Conservation (phyloP, 2,329 filamentous ascomycete species). For the Calonectria montana region DNA sequence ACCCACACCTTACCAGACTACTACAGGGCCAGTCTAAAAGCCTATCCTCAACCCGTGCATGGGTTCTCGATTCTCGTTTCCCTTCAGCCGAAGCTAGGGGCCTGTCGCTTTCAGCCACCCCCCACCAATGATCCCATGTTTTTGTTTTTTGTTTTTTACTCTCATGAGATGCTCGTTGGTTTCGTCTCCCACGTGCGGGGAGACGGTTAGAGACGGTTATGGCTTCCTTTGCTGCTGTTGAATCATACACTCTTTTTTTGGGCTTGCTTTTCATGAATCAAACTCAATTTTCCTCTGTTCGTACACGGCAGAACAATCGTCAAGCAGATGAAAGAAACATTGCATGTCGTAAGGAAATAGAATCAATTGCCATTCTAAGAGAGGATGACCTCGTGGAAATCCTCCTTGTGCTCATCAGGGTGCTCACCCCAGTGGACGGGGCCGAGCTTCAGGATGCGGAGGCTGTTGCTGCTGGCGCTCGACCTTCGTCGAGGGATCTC, state of each 20-base stretch:
- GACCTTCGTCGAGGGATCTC: conserved; percentile 61
- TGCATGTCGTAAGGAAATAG: conserved; percentile 12
- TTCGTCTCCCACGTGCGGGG: not conserved
- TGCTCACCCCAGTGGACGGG: conserved; percentile 74
- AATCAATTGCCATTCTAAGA: conserved; percentile 44
- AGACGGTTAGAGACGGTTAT: not conserved
- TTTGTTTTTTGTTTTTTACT: conserved; percentile 1
- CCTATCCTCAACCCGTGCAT: conserved; percentile 40
- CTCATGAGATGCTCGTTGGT: not conserved
- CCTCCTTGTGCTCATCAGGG: conserved; percentile 65
- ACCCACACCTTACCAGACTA: conserved; percentile 29
- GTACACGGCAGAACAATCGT: conserved; percentile 9
- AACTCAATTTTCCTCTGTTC: conserved; percentile 1
- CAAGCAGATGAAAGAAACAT: conserved; percentile 1
- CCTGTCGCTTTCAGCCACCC: conserved; percentile 17
- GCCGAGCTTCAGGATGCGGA: conserved; percentile 71
- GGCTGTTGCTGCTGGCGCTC: conserved; percentile 51
- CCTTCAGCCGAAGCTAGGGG: conserved; percentile 39
- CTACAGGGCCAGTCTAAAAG: conserved; percentile 42
- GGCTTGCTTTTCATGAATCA: conserved; percentile 5
- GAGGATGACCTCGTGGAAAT: conserved; percentile 63
- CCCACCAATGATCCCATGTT: not conserved
- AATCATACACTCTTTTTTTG: conserved; percentile 7
- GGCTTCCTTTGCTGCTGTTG: not conserved
- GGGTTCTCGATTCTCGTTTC: conserved; percentile 28